A percentile compares a stretch with the other conserved stretches of the same genome.
These are phyloP conservation scores for Parsonsia alboflavescens DNA, from an alignment of 257 asterid genomes.

Conservation along the genomic window DNA sequence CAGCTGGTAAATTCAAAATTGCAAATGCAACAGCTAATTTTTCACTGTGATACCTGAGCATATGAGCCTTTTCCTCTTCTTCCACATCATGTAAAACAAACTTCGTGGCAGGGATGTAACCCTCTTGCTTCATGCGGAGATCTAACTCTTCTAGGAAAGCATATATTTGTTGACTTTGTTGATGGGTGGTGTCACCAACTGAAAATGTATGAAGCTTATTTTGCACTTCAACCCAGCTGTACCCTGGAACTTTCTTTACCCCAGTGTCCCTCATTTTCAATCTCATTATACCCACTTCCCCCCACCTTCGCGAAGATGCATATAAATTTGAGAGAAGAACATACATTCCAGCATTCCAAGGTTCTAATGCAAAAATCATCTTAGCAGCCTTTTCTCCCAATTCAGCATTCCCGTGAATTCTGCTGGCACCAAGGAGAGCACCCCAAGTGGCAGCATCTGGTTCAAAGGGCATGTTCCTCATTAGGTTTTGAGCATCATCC, in stretches of 20 bases:
- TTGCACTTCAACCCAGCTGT: constrained; percentile 89
- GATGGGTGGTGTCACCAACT: constrained; percentile 76
- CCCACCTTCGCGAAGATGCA: constrained; percentile 88
- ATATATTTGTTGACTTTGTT: constrained; percentile 49
- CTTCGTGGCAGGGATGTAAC: constrained; percentile 69
- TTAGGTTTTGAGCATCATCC: constrained; percentile 70
- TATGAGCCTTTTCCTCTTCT: constrained; percentile 85
- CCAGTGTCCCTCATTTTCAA: constrained; percentile 70
- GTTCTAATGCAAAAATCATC: constrained; percentile 71
- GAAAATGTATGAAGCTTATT: constrained; percentile 72
- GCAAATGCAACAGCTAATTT: constrained; percentile 88
- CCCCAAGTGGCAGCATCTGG: constrained; percentile 99
- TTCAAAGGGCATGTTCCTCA: constrained; percentile 69
- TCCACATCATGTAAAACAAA: constrained; percentile 91
- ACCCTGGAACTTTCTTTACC: constrained; percentile 64
- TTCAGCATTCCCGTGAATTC: constrained; percentile 73
- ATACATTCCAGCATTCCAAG: constrained; percentile 92
- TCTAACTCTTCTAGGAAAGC: constrained; percentile 73
- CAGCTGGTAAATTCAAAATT: constrained; percentile 59
- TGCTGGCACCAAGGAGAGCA: constrained; percentile 96
- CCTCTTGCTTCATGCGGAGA: constrained; percentile 57
- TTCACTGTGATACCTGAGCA: constrained; percentile 91
- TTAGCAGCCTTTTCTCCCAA: constrained; percentile 94
- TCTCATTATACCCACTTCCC: constrained; percentile 71
- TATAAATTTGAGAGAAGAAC: constrained; percentile 84